Percentiles rank a stretch among this genome's conserved stretches.
phyloP scores from a whole-genome alignment of 108 stramenopile species.

The Craspedostauros australis region DNA sequence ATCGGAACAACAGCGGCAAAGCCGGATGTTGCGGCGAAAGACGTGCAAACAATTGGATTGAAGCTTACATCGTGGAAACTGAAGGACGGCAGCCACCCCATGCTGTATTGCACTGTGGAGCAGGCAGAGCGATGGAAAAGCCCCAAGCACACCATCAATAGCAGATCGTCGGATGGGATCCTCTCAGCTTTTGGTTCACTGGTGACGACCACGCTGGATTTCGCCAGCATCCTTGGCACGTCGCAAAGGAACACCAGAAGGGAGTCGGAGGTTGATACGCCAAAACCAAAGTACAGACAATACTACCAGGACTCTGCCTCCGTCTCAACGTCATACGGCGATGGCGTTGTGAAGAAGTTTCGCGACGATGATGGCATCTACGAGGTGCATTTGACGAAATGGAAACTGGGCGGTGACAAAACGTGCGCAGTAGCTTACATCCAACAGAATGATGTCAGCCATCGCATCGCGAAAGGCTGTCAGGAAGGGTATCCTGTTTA shows the following conservation, averaged over 20 bases:
- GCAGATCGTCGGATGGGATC: constrained; percentile 35
- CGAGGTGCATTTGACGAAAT: constrained; percentile 42
- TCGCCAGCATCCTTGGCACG: constrained; percentile 9
- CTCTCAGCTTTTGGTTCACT: constrained; percentile 63
- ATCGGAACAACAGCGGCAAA: constrained; percentile 12
- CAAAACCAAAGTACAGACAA: constrained; percentile 39
- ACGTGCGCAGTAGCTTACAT: constrained; percentile 47
- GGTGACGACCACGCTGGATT: constrained; percentile 33
- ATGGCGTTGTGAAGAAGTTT: constrained; percentile 57
- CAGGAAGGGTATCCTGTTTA: constrained; percentile 84
- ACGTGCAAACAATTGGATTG: constrained; percentile 48
- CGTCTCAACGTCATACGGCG: constrained; percentile 77
- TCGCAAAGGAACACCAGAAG: constrained; percentile 4
- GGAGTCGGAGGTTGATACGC: constrained; percentile 8
- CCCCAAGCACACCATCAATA: constrained; percentile 14
- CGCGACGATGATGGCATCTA: constrained; percentile 78
- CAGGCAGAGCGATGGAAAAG: constrained; percentile 67
- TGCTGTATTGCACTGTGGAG: constrained; percentile 66
- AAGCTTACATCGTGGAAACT: constrained; percentile 66
- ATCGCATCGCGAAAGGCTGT: constrained; percentile 75
- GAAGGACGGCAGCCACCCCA: constrained; percentile 63
- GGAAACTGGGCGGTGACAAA: constrained; percentile 46
- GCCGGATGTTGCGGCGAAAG: background rate
- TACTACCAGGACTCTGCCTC: constrained; percentile 78
- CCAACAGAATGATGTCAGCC: constrained; percentile 54